Conservation (phyloP, 306 rosid species). For the Lablab purpureus region DNA sequence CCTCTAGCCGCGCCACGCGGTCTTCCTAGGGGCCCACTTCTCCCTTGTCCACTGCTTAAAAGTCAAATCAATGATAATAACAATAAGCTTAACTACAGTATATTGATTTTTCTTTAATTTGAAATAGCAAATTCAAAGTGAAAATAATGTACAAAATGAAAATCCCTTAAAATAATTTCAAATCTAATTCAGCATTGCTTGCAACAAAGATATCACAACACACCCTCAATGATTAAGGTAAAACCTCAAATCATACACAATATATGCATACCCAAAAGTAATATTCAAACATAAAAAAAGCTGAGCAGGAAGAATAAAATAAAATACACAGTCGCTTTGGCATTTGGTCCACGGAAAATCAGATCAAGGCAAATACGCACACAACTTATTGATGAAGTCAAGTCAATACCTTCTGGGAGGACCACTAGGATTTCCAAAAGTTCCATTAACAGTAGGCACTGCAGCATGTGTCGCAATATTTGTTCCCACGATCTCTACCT, state of each 20-base stretch:
- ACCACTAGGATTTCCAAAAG: conserved; percentile 68
- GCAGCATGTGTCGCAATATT: conserved; percentile 67
- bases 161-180: background rate
- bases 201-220: background rate
- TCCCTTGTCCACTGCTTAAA: conserved; percentile 66
- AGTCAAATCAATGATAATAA: conserved; percentile 28
- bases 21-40: conserved; percentile 68
- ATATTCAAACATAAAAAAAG: background rate
- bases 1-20: conserved; percentile 49
- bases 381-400: background rate
- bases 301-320: background rate
- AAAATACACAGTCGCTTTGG: background rate
- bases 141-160: background rate
- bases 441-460: conserved; percentile 55
- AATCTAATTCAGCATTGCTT: background rate
- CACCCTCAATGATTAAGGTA: too few relatives aligned
- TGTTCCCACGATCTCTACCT: conserved; percentile 93
- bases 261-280: background rate
- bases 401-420: conserved; percentile 65
- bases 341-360: background rate
- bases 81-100: conserved; percentile 27
- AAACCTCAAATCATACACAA: background rate
- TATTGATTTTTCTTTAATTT: background rate
- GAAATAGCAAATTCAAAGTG: background rate
- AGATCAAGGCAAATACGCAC: background rate